Evolutionary conservation across 495 filamentous ascomycete species (phyloP).

Genomic region (Stereocaulon alpinum): DNA sequence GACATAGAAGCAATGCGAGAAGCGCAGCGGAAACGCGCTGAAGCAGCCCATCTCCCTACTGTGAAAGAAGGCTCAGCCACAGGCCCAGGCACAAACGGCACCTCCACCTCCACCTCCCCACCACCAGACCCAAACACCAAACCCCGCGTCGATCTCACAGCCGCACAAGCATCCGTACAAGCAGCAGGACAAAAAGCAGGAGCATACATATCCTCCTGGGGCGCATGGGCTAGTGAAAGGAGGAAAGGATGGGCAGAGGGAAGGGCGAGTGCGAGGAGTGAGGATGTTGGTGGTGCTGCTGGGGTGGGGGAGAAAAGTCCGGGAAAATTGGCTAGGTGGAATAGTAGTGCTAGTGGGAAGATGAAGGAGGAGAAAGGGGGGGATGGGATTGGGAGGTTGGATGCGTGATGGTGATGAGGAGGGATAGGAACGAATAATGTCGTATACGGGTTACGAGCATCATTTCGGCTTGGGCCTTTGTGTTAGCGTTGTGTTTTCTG

Average conservation of each 20-base stretch:
- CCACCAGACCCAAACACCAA: constrained; percentile 25
- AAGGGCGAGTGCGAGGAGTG: constrained; percentile 7
- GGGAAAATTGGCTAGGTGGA: constrained; percentile 12
- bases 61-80: constrained; percentile 22
- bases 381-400: constrained; percentile 25
- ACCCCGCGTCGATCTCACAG: constrained; percentile 42
- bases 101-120: constrained; percentile 4
- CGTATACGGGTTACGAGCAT: background rate
- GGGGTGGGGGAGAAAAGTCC: constrained; percentile 3
- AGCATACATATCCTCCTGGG: constrained; percentile 89
- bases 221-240: constrained; percentile 89
- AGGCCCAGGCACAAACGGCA: background rate
- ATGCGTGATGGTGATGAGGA: constrained; percentile 13
- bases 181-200: constrained; percentile 65
- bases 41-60: constrained; percentile 32
- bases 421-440: background rate
- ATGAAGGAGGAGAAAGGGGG: constrained; percentile 21
- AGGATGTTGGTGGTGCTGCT: constrained; percentile 16
- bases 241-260: constrained; percentile 50
- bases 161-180: constrained; percentile 57
- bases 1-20: constrained; percentile 83
- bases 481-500: background rate
- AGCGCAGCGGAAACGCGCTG: constrained; percentile 61
- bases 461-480: background rate
- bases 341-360: constrained; percentile 10